A percentile compares a stretch with the other conserved stretches of the same genome.
Evolutionary conservation across 768 basidiomycete genomes (phyloP).

Genomic region (Lactarius psammicola): DNA sequence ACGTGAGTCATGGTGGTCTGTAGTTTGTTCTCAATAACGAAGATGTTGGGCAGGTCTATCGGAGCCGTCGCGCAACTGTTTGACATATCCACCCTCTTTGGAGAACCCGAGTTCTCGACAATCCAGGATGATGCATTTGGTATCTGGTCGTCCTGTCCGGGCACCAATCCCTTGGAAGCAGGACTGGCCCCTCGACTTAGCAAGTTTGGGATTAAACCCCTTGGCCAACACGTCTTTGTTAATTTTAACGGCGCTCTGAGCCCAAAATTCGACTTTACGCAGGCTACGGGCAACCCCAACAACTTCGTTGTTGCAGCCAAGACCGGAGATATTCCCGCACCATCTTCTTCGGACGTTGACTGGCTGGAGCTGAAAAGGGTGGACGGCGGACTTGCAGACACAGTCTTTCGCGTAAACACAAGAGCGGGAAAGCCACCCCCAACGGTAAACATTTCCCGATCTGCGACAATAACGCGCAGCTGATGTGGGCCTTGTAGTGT

Average conservation of each 20-base stretch:
- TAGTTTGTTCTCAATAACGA: background rate
- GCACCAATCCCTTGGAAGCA: background rate
- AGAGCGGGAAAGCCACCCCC: constrained; percentile 17
- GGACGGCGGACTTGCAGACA: constrained; percentile 7
- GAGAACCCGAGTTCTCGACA: background rate
- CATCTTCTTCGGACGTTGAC: constrained; percentile 13
- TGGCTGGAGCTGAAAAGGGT: constrained; percentile 16
- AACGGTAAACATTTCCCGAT: constrained; percentile 5
- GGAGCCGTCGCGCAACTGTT: constrained; percentile 25
- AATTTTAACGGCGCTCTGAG: background rate
- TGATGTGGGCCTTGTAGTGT: constrained; percentile 16
- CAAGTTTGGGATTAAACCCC: background rate
- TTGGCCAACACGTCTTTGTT: constrained; percentile 26
- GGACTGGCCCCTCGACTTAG: background rate
- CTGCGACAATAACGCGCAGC: too few relatives aligned
- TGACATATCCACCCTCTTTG: constrained; percentile 18
- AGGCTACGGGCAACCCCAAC: constrained; percentile 6
- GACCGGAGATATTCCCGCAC: constrained; percentile 8
- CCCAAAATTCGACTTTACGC: constrained; percentile 23
- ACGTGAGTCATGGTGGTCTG: constrained; percentile 4
- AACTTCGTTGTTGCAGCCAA: constrained; percentile 19
- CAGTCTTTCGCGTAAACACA: constrained; percentile 23
- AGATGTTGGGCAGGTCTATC: constrained; percentile 1
- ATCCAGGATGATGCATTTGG: constrained; percentile 2
- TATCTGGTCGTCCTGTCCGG: background rate